Conservation (phyloP, 2,329 filamentous ascomycete species). For the Keithomyces neogunnii region DNA sequence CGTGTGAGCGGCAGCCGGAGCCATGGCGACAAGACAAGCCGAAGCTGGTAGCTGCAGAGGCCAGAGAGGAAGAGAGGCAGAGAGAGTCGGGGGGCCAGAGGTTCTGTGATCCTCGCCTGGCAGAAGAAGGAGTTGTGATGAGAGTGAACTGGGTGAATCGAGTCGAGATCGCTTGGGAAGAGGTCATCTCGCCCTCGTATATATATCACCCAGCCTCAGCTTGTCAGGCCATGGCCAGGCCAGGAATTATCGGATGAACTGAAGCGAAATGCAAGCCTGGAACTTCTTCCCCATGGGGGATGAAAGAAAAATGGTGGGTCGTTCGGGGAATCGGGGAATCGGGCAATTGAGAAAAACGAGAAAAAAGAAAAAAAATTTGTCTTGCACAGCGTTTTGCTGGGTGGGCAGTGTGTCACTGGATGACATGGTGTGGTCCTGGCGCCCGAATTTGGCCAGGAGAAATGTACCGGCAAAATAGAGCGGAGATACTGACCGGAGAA, state of each 20-base stretch:
- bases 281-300: too few relatives aligned
- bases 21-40: slow-evolving; percentile 14
- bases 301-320: not conserved
- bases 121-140: not conserved
- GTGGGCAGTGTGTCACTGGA: too few relatives aligned
- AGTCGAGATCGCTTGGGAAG: not conserved
- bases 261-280: too few relatives aligned
- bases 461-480: not conserved
- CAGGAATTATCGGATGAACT: too few relatives aligned
- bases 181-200: not conserved
- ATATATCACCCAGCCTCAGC: not conserved
- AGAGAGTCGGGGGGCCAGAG: not conserved
- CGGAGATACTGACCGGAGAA: not conserved
- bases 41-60: not conserved
- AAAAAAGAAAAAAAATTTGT: too few relatives aligned
- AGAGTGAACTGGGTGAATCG: not conserved
- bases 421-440: too few relatives aligned
- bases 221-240: too few relatives aligned
- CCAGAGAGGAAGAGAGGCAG: not conserved
- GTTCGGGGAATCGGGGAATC: not conserved
- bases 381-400: too few relatives aligned
- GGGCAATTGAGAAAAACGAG: not conserved
- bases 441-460: too few relatives aligned
- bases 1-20: slow-evolving; percentile 22
- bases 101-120: not conserved